Evolutionary conservation across 768 basidiomycete species (phyloP), one percentile per base, ranked within the genome.

Genomic region (Termitomyces sp.): DNA sequence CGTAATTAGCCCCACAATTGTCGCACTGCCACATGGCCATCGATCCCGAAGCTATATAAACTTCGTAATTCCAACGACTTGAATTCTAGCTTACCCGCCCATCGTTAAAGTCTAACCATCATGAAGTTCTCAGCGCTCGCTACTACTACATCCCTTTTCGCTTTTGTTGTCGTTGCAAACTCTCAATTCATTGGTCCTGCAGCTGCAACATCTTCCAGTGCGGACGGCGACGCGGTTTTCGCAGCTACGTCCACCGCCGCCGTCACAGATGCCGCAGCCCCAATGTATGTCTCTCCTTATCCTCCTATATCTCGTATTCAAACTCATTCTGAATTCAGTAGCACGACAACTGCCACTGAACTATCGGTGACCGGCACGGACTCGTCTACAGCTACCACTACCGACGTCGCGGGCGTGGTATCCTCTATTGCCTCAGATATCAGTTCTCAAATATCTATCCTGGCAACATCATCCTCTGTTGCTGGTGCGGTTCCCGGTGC

Each of bases 121-220:
- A 61, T 61, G 53, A 60, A 59, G n/a, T 57, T 58, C 50, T 43
- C 59, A 60, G 35, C 55, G 6, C 45, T 61, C 24, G 40, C 57
- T 32, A 49, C 35, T 30, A 38, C 57, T 26, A 20, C 54, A 36
- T 53, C 61, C 14, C 24, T 61, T 32, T 38, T 58, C 30, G 26
- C 54, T 9, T 36, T 61, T 14, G 45, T 49, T 20, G 8, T 58
- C 14, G 14, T 33, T 20, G 60, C 49, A 33, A 40, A 51, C 10
- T 44, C 57, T 5, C 54, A 61, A 22, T 30, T 22, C 3, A 7
- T 16, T 18, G 33, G 4, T 16, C 50, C 50, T 9, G 46, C n/a
- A 28, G 33, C 12, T 6, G 26, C 28, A 38, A 4, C 24, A 13
- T 20, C 38, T 20, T 32, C 59, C 1, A 42, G 18, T 13, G 4